Conservation (phyloP, 306 rosid species). For the Elaeagnus macrophylla region DNA sequence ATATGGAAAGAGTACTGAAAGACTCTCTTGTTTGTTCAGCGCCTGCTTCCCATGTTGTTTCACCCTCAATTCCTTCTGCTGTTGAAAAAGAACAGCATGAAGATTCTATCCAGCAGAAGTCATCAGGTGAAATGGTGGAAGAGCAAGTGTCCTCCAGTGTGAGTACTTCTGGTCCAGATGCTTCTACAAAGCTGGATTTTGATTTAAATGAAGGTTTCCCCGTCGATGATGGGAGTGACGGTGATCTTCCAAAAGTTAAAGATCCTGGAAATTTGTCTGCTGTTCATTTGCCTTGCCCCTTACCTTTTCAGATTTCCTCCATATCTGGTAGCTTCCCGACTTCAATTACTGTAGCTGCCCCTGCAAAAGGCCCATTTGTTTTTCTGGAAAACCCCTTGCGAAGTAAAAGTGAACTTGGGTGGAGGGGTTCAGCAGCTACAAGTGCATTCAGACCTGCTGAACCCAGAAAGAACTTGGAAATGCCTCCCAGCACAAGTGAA, state of each 20-base stretch:
- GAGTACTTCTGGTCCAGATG: conserved; percentile 31
- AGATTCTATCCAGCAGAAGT: conserved; percentile 13
- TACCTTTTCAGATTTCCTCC: conserved; percentile 54
- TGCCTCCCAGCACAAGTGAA: conserved; percentile 25
- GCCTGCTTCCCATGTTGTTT: conserved; percentile 9
- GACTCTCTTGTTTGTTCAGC: conserved; percentile 8
- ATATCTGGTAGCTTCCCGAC: conserved; percentile 55
- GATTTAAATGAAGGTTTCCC: conserved; percentile 89
- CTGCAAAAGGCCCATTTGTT: conserved; percentile 78
- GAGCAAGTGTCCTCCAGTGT: conserved; percentile 16
- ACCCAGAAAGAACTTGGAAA: conserved; percentile 62
- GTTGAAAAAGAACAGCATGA: conserved; percentile 24
- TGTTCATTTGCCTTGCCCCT: conserved; percentile 43
- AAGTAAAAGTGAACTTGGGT: conserved; percentile 69
- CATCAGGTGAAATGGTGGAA: conserved; percentile 30
- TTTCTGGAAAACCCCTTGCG: conserved; percentile 64
- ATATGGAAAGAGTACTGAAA: conserved; percentile 19
- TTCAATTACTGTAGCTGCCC: conserved; percentile 78
- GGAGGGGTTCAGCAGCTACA: conserved; percentile 97
- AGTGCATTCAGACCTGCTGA: conserved; percentile 97
- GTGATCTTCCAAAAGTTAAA: conserved; percentile 41
- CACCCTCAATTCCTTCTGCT: conserved; percentile 5
- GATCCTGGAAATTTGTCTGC: conserved; percentile 42
- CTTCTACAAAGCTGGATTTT: conserved; percentile 55
- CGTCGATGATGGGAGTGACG: conserved; percentile 57